These are phyloP conservation scores for Lichtheimia ramosa DNA, from an alignment of 371 early-diverging fungal species.

Conservation along the genomic window DNA sequence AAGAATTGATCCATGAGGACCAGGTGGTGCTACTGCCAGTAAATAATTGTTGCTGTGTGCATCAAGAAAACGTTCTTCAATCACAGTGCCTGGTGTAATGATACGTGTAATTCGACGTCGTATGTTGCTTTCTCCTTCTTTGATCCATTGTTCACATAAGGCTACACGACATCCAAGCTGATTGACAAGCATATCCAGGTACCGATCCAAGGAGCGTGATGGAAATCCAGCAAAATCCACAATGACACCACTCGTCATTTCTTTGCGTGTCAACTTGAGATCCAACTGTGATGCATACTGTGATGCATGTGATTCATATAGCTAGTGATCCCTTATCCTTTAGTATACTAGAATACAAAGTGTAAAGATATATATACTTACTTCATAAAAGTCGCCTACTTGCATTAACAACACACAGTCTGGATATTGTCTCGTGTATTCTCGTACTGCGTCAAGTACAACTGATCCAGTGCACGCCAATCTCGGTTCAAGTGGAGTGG, in stretches of 20 bases:
- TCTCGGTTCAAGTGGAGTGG: slow-evolving; percentile 12
- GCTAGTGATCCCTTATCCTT: slow-evolving; percentile 24
- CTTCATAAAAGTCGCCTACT: slow-evolving; percentile 94
- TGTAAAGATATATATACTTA: no score
- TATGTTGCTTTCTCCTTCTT: slow-evolving; percentile 47
- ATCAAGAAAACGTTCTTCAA: slow-evolving; percentile 70
- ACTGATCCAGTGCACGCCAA: slow-evolving; percentile 36
- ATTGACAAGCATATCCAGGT: slow-evolving; percentile 78
- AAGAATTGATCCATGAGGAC: slow-evolving; percentile 19
- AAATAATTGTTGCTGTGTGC: slow-evolving; percentile 70
- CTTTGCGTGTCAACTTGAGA: slow-evolving; percentile 63
- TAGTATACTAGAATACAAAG: no score
- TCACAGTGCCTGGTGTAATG: slow-evolving; percentile 88
- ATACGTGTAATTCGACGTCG: slow-evolving; percentile 76
- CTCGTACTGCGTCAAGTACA: slow-evolving; percentile 59
- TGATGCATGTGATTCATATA: slow-evolving; percentile 80
- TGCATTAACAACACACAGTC: slow-evolving; percentile 82
- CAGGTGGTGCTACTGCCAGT: slow-evolving; percentile 44
- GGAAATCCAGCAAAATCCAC: slow-evolving; percentile 86
- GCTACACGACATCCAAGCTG: slow-evolving; percentile 76
- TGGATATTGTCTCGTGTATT: slow-evolving; percentile 69
- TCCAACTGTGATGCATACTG: slow-evolving; percentile 67
- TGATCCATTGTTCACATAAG: slow-evolving; percentile 78
- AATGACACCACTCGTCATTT: slow-evolving; percentile 36
- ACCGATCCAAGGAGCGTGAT: slow-evolving; percentile 61